These are phyloP conservation scores for Starmerella apicola DNA, from an alignment of 805 yeast species.

Conservation along the genomic window DNA sequence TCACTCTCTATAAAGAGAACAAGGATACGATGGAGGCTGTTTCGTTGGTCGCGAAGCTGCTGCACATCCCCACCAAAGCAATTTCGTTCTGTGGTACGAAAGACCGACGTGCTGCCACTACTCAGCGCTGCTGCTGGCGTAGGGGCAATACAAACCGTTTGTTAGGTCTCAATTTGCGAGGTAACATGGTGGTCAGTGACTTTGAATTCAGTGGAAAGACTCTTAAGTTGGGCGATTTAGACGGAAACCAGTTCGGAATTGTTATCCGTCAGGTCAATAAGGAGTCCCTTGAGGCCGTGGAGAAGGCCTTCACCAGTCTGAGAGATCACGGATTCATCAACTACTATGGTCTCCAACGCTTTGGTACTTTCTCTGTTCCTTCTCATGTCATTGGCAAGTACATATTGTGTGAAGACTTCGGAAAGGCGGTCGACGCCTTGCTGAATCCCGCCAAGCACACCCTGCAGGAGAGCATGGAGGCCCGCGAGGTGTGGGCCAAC, in stretches of 20 bases:
- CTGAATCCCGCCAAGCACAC: conserved; percentile 78
- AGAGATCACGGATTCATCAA: conserved; percentile 69
- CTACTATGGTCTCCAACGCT: conserved; percentile 96
- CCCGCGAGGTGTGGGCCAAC: conserved; percentile 70
- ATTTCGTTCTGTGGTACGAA: conserved; percentile 89
- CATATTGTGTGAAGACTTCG: conserved; percentile 63
- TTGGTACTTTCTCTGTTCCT: conserved; percentile 89
- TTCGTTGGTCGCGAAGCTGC: conserved; percentile 52
- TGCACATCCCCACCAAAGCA: conserved; percentile 58
- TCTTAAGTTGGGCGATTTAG: conserved; percentile 66
- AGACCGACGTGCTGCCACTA: conserved; percentile 91
- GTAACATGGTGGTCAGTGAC: conserved; percentile 67
- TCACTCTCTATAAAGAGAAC: conserved; percentile 81
- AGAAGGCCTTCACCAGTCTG: conserved; percentile 41
- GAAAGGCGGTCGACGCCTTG: conserved; percentile 63
- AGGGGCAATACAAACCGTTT: conserved; percentile 53
- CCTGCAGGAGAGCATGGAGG: conserved; percentile 69
- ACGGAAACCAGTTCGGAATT: conserved; percentile 80
- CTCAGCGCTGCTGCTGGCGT: conserved; percentile 62
- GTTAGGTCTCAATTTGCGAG: conserved; percentile 50
- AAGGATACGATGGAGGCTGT: conserved; percentile 97
- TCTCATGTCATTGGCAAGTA: conserved; percentile 76
- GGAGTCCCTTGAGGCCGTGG: conserved; percentile 31
- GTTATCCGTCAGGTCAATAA: conserved; percentile 63
- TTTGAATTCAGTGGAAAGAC: conserved; percentile 53